Conservation (phyloP, 768 basidiomycete genomes). For the Phanerodontia chrysosporium region DNA sequence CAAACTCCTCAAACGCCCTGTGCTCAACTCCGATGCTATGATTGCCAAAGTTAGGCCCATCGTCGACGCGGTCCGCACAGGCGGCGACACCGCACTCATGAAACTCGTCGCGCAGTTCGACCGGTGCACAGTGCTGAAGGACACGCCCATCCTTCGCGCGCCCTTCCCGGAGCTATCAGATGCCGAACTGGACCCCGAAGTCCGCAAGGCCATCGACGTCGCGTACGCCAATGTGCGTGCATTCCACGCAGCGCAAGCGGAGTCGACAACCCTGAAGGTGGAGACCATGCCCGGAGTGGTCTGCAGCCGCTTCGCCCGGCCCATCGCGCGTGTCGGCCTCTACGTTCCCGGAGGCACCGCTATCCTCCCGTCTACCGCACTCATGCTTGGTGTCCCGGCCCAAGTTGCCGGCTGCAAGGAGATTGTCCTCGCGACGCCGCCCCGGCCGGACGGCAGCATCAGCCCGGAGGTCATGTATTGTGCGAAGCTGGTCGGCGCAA, state of each 20-base stretch:
- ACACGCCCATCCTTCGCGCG: conserved; percentile 11
- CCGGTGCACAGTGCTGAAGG: conserved; percentile 61
- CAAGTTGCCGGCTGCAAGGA: conserved; percentile 94
- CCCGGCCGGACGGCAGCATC: conserved; percentile 85
- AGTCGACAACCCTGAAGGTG: conserved; percentile 65
- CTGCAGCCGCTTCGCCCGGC: conserved; percentile 90
- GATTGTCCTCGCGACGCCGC: conserved; percentile 95
- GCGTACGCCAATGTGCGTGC: conserved; percentile 90
- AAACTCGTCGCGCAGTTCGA: conserved; percentile 94
- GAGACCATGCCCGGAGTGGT: conserved; percentile 99
- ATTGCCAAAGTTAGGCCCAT: conserved; percentile 92
- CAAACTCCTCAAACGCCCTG: conserved; percentile 79
- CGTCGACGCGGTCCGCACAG: conserved; percentile 76
- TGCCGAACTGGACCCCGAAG: conserved; percentile 51
- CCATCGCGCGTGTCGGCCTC: conserved; percentile 93
- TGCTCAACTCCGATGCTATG: conserved; percentile 85
- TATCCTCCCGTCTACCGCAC: conserved; percentile 90
- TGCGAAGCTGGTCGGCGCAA: conserved; percentile 85
- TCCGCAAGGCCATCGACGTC: conserved; percentile 79
- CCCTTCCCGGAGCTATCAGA: conserved; percentile 62
- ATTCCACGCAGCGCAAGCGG: conserved; percentile 89
- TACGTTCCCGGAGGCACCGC: conserved; percentile 99
- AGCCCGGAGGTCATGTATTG: conserved; percentile 98
- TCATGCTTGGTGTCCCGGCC: conserved; percentile 97
- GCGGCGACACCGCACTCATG: conserved; percentile 83